A percentile compares a stretch with the other conserved stretches of the same genome.
phyloP scores from a whole-genome alignment of 108 stramenopile genomes.

The Pseudonitzschia delicatissima region DNA sequence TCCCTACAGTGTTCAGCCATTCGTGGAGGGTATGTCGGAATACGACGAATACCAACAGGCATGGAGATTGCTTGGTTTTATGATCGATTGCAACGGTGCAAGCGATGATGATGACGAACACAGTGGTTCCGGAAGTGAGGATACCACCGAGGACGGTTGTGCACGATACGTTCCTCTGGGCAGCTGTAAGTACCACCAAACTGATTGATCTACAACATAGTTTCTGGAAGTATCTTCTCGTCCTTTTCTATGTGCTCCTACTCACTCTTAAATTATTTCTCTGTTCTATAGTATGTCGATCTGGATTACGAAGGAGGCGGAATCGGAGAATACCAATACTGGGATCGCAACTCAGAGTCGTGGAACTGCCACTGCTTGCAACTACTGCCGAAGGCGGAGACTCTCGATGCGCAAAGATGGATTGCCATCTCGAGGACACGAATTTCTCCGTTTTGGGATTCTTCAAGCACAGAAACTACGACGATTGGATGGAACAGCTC shows the following conservation, averaged over 20 bases:
- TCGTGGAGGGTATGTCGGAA: conserved; percentile 32
- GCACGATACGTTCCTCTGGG: conserved; percentile 54
- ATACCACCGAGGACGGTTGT: conserved; percentile 30
- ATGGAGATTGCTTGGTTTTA: conserved; percentile 57
- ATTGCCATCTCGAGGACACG: conserved; percentile 59
- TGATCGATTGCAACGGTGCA: conserved; percentile 47
- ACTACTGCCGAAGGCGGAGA: conserved; percentile 19
- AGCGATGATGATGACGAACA: conserved; percentile 20
- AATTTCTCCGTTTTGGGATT: conserved; percentile 54
- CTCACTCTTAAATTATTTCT: neutral
- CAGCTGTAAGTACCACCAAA: conserved; percentile 36
- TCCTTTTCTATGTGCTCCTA: neutral
- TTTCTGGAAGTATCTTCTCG: neutral
- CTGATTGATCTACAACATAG: neutral
- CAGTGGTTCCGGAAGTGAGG: conserved; percentile 13
- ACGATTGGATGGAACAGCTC: conserved; percentile 69
- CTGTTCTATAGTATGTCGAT: conserved; percentile 47
- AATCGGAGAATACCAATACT: conserved; percentile 59
- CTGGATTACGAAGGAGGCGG: conserved; percentile 54
- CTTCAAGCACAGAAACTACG: conserved; percentile 55
- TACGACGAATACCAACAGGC: conserved; percentile 60
- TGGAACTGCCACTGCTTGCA: conserved; percentile 43
- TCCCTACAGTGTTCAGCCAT: conserved; percentile 35
- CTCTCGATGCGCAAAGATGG: conserved; percentile 62
- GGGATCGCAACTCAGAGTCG: conserved; percentile 17